A percentile compares a stretch with the other conserved stretches of the same genome.
Evolutionary conservation across 306 rosid species (phyloP).

Genomic region (Sechiopsis laciniata): DNA sequence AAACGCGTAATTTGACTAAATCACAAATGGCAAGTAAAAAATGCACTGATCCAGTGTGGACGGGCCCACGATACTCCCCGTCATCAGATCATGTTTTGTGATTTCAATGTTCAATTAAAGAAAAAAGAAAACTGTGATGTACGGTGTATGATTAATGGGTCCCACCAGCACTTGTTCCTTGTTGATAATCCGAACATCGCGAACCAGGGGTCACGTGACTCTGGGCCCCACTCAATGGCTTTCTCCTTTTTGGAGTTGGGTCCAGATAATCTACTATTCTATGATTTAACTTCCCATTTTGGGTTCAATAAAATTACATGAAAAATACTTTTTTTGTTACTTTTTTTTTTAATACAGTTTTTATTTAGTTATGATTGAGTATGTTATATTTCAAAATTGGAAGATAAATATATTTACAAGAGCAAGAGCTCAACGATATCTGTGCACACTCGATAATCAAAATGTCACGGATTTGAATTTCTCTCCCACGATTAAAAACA

Average conservation of each 20-base stretch:
- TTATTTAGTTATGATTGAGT: no score
- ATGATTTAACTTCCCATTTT: no score
- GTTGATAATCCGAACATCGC: slow-evolving; percentile 1
- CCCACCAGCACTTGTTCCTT: not conserved
- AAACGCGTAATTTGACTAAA: slow-evolving; percentile 8
- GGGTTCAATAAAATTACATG: no score
- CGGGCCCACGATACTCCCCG: slow-evolving; percentile 14
- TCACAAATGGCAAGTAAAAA: not conserved
- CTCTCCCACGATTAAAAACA: no score
- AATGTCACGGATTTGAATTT: no score
- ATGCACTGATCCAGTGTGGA: not conserved
- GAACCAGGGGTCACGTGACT: slow-evolving; percentile 6
- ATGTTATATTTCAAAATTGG: no score
- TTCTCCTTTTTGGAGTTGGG: not conserved
- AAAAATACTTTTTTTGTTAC: no score
- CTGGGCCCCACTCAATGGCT: not conserved
- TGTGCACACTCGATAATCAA: no score
- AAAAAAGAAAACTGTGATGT: not conserved
- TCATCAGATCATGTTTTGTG: slow-evolving; percentile 12
- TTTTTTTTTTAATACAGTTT: no score
- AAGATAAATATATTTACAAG: no score
- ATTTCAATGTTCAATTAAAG: not conserved
- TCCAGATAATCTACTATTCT: no score
- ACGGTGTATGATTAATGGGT: slow-evolving; percentile 8
- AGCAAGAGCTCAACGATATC: no score